These are phyloP conservation scores for Yamadazyma jaroonii DNA, from an alignment of 1,139 yeast genomes.

Conservation along the genomic window DNA sequence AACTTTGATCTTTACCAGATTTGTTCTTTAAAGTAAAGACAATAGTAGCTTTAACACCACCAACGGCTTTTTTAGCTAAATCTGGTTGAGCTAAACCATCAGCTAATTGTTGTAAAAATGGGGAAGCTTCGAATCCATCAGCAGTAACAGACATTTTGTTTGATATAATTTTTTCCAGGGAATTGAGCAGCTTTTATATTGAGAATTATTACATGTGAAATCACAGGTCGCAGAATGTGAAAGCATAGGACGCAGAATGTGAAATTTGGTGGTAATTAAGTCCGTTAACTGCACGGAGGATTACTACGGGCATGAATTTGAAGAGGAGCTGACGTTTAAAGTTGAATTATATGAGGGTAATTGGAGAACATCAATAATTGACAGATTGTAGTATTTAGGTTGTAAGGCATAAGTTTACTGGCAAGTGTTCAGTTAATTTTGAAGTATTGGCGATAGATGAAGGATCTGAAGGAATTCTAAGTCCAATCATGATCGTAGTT, in stretches of 20 bases:
- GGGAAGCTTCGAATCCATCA: conserved; percentile 50
- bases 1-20: conserved; percentile 61
- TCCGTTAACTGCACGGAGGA: no score
- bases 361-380: no score
- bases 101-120: conserved; percentile 40
- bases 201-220: conserved; percentile 5
- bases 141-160: conserved; percentile 28
- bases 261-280: not conserved
- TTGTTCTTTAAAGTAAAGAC: conserved; percentile 69
- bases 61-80: conserved; percentile 40
- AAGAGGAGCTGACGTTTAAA: no score
- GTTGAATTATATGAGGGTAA: no score
- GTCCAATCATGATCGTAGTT: no score
- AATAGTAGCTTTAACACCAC: conserved; percentile 60
- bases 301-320: no score
- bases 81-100: conserved; percentile 41
- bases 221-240: not conserved
- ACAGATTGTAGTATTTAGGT: no score
- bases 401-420: no score
- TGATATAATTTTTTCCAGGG: conserved; percentile 2
- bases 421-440: no score
- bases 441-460: no score
- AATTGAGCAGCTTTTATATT: conserved; percentile 4
- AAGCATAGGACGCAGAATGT: not conserved
- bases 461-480: no score